phyloP scores from a whole-genome alignment of 768 basidiomycete species.

The Suillus ampliporus region DNA sequence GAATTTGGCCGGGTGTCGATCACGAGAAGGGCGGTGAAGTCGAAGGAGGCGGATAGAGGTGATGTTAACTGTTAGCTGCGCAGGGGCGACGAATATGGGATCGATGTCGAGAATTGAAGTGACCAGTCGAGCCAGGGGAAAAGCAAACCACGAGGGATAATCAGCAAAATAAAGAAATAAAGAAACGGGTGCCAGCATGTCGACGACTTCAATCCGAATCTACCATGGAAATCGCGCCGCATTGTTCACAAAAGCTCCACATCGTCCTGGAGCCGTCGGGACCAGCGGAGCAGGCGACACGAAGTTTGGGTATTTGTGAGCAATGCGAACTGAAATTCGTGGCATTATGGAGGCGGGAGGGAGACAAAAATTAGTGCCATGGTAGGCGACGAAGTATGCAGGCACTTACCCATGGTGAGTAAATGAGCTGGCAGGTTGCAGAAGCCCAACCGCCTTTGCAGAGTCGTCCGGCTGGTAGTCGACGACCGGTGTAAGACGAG shows the following conservation, averaged over 20 bases:
- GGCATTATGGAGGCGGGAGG: constrained; percentile 3
- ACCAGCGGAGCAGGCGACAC: constrained; percentile 76
- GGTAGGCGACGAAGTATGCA: constrained; percentile 15
- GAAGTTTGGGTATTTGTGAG: constrained; percentile 82
- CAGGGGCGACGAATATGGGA: constrained; percentile 27
- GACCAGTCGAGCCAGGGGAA: constrained; percentile 16
- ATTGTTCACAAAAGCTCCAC: constrained; percentile 91
- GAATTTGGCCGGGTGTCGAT: constrained; percentile 21
- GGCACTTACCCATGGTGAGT: constrained; percentile 73
- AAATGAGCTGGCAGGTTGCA: constrained; percentile 67
- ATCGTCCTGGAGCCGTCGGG: constrained; percentile 72
- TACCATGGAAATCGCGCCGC: constrained; percentile 89
- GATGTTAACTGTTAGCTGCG: constrained; percentile 25
- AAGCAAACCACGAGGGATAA: constrained; percentile 31
- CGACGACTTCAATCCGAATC: constrained; percentile 58
- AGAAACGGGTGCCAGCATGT: constrained; percentile 19
- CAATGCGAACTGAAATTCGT: constrained; percentile 57
- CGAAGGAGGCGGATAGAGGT: constrained; percentile 16
- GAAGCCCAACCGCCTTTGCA: constrained; percentile 58
- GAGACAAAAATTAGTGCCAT: constrained; percentile 16
- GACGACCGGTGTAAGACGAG: constrained; percentile 64
- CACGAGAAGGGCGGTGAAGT: constrained; percentile 19
- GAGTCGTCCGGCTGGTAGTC: constrained; percentile 54
- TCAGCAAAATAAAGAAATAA: constrained; percentile 39
- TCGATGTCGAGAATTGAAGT: constrained; percentile 27